phyloP scores from a whole-genome alignment of 192 early-diverging fungal genomes.

The Coemansia sp. region DNA sequence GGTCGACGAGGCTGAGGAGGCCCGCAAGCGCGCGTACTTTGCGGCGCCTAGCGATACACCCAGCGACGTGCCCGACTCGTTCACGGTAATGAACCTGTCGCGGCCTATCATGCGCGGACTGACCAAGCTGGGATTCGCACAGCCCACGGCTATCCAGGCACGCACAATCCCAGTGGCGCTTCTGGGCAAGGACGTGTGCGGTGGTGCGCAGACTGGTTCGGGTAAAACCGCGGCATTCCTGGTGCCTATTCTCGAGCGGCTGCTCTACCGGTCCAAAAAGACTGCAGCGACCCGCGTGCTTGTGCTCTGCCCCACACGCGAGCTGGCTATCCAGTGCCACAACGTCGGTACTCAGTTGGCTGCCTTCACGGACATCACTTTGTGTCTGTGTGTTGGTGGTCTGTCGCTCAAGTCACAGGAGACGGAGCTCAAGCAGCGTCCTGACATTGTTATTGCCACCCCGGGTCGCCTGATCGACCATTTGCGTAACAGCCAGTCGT shows the following conservation, averaged over 20 bases:
- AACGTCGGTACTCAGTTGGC: conserved; percentile 84
- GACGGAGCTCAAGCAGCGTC: conserved; percentile 74
- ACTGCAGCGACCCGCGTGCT: conserved; percentile 77
- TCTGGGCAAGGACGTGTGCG: conserved; percentile 96
- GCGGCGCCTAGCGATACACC: conserved; percentile 37
- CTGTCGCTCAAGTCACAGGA: conserved; percentile 84
- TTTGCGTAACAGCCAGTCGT: conserved; percentile 85
- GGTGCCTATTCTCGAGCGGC: conserved; percentile 91
- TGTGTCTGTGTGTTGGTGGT: conserved; percentile 89
- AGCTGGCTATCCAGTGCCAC: conserved; percentile 96
- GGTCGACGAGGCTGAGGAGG: conserved; percentile 49
- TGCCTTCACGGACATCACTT: conserved; percentile 81
- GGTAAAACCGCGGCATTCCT: conserved; percentile 98
- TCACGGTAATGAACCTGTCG: conserved; percentile 88
- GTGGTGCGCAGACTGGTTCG: conserved; percentile 96
- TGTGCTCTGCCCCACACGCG: conserved; percentile 94
- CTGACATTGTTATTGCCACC: conserved; percentile 95
- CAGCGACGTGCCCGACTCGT: conserved; percentile 67
- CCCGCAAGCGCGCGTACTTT: conserved; percentile 51
- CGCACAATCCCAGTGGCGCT: conserved; percentile 90
- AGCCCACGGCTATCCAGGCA: conserved; percentile 94
- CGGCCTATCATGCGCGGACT: conserved; percentile 93
- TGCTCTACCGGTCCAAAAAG: conserved; percentile 85
- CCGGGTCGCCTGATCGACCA: conserved; percentile 99
- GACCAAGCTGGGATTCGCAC: conserved; percentile 79